Evolutionary conservation across 2,329 filamentous ascomycete species (phyloP).

Genomic region (Rhynchosporium agropyri): DNA sequence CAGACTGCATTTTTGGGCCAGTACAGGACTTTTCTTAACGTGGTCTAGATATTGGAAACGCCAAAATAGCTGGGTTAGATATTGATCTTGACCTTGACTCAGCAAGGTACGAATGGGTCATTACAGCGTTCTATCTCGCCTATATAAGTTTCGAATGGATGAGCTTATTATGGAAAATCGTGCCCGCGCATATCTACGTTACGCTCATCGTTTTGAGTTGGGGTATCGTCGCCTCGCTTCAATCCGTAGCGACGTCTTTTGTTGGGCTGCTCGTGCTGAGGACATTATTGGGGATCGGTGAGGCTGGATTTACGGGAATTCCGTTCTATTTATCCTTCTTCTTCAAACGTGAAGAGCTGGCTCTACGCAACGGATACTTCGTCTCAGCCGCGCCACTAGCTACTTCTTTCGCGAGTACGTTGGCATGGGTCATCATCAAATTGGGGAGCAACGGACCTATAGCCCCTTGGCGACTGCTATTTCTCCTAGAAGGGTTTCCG

Average conservation of each 20-base stretch:
- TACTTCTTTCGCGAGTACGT: constrained; percentile 76
- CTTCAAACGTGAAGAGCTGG: constrained; percentile 71
- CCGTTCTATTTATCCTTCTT: constrained; percentile 68
- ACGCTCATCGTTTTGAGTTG: constrained; percentile 70
- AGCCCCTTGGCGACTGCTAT: constrained; percentile 82
- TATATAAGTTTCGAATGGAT: constrained; percentile 69
- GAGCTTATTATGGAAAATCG: constrained; percentile 61
- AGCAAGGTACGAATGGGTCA: constrained; percentile 60
- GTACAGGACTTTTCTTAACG: constrained; percentile 6
- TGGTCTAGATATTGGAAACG: constrained; percentile 60
- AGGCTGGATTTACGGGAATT: constrained; percentile 67
- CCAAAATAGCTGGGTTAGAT: constrained; percentile 65
- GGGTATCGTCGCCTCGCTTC: constrained; percentile 78
- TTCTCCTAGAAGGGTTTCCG: constrained; percentile 83
- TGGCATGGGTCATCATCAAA: constrained; percentile 78
- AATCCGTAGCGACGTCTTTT: constrained; percentile 67
- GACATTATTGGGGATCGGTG: constrained; percentile 61
- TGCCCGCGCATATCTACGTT: constrained; percentile 64
- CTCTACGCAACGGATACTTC: constrained; percentile 83
- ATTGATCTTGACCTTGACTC: constrained; percentile 57
- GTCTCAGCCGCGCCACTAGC: constrained; percentile 83
- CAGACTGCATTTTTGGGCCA: background rate
- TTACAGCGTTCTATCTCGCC: constrained; percentile 63
- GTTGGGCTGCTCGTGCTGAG: constrained; percentile 58
- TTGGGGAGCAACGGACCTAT: constrained; percentile 67